phyloP scores from a whole-genome alignment of 768 basidiomycete species.

The Serpula lacrymans region DNA sequence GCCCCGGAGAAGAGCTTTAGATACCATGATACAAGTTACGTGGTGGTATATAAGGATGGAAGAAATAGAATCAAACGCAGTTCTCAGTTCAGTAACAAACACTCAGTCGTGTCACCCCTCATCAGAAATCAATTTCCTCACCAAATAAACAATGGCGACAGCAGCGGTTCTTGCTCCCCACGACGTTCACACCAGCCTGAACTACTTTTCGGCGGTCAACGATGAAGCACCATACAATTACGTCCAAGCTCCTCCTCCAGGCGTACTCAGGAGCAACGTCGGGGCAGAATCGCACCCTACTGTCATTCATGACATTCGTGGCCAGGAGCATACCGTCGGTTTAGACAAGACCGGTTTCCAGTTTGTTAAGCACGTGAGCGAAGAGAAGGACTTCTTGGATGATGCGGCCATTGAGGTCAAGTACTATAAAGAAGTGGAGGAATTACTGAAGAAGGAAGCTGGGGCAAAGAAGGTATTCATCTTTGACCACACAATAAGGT shows the following conservation, averaged over 20 bases:
- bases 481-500: conserved; percentile 45
- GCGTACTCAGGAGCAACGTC: conserved; percentile 27
- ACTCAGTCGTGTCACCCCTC: neutral
- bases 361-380: conserved; percentile 28
- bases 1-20: no score
- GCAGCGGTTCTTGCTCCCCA: conserved; percentile 24
- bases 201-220: conserved; percentile 29
- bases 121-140: no score
- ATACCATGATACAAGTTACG: no score
- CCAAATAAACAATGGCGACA: conserved; percentile 19
- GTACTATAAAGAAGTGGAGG: conserved; percentile 43
- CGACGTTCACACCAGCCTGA: conserved; percentile 35
- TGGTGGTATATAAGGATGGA: no score
- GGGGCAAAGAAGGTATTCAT: conserved; percentile 39
- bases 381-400: conserved; percentile 37
- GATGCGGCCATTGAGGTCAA: conserved; percentile 32
- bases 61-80: no score
- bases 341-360: conserved; percentile 46
- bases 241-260: conserved; percentile 24
- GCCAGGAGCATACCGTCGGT: conserved; percentile 21
- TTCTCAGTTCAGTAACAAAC: conserved; percentile 1
- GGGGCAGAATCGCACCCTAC: conserved; percentile 14
- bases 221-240: conserved; percentile 34
- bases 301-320: conserved; percentile 31
- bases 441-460: conserved; percentile 35